Percentiles rank a stretch among this genome's conserved stretches.
These are phyloP conservation scores for Epipyxis sp. DNA, from an alignment of 108 stramenopile species.

Conservation along the genomic window DNA sequence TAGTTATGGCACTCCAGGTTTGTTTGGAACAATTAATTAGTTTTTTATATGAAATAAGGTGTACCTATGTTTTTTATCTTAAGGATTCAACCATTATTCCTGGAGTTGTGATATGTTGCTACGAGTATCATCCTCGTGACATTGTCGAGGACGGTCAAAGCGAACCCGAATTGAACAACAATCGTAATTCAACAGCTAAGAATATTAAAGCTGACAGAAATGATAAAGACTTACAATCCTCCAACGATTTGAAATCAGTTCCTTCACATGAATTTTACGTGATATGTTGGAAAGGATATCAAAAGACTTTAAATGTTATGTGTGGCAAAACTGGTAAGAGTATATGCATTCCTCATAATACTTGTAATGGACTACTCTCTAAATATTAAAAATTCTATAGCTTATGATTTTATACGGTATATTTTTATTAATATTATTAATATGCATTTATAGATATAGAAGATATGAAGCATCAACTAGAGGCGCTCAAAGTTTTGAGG, in stretches of 20 bases:
- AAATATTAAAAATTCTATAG: too few species aligned
- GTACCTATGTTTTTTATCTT: too few species aligned
- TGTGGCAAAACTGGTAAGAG: constrained; percentile 12
- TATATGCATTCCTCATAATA: background rate
- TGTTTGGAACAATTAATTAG: too few species aligned
- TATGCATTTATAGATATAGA: constrained; percentile 9
- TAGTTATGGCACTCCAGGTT: too few species aligned
- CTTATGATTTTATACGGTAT: too few species aligned
- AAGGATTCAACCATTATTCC: background rate
- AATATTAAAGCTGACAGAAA: background rate
- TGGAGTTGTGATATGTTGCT: background rate
- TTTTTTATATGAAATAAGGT: too few species aligned
- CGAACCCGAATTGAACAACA: background rate
- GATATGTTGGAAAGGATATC: constrained; percentile 6
- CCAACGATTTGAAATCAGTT: background rate
- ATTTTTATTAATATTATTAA: too few species aligned
- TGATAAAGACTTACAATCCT: background rate
- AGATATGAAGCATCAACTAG: constrained; percentile 19
- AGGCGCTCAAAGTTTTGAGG: background rate
- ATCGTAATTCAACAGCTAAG: background rate
- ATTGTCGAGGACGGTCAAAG: too few species aligned
- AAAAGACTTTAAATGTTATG: constrained; percentile 24
- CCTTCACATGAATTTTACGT: background rate
- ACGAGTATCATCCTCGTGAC: background rate
- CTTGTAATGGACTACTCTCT: background rate